Base-by-base conservation (phyloP, 176 grass and related monocot species). In the Coix lacrymajobi region DNA sequence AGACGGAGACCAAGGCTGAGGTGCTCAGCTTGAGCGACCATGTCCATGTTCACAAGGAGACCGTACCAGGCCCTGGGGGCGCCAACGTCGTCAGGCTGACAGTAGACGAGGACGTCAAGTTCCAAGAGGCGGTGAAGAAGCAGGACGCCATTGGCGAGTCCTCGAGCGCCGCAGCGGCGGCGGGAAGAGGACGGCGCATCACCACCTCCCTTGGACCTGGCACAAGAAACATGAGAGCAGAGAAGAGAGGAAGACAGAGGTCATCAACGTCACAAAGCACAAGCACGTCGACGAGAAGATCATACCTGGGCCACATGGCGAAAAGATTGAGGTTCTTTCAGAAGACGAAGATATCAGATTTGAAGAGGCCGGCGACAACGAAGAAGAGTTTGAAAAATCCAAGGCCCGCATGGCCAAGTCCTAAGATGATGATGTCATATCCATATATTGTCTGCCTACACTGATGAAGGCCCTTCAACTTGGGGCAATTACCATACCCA, bases 41-140 rank as follows among this genome's bases (percentile, higher is more conserved):
- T 17, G 83, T 84, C 52, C 92, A 92, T 39, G 85, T 97, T 43
- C 71, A 89, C 69, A 87, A 89, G 73, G 69, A 76, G 0, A 79
- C 83, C 28, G 40, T 87, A 9, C 72, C 92, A 0, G 85, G 83
- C 0, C 83, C 86, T 2, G 63, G 77, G 4, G 92, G 95, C 14
- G 51, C 73, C 36, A 80, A 87, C 32, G 30, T 63, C 6, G 58
- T 75, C 31, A 48, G 71, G 17, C 32, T 94, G 13, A 57, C 85
- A 15, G 52, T 94, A 7, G 95, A 97, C 24, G 92, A 97, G 76
- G 95, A 94, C 56, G 15, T 94, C 33, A 88, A 71, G 66, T 87
- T 89, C 56, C 90, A 91, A 45, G 94, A 88, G 80, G 73, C 52
- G 6, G 49, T 89, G 9, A 87, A 77, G 73, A 87, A 91, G 78